phyloP scores from a whole-genome alignment of 129 eudicot genomes.

The Chrysanthemum seticuspe region DNA sequence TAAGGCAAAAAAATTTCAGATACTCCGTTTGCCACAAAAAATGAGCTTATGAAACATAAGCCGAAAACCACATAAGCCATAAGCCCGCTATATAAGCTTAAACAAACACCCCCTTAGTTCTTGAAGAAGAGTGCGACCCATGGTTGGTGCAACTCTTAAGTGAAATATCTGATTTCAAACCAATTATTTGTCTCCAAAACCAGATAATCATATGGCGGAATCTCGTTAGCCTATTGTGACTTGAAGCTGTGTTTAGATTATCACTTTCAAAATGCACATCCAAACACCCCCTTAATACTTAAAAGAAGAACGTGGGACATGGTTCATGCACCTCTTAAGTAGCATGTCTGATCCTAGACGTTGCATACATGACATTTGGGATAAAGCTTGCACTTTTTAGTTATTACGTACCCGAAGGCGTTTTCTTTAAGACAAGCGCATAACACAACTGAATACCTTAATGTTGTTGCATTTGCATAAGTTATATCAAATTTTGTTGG shows the following conservation, averaged over 20 bases:
- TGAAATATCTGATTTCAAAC: background rate
- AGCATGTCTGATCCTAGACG: background rate
- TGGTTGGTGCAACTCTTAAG: too few relatives aligned
- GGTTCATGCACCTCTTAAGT: constrained; percentile 1
- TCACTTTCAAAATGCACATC: background rate
- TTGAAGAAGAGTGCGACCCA: too few relatives aligned
- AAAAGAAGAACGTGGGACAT: constrained; percentile 8
- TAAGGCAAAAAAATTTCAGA: too few relatives aligned
- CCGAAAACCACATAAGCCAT: too few relatives aligned
- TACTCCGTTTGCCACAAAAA: too few relatives aligned
- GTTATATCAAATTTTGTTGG: too few relatives aligned
- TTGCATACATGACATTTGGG: background rate
- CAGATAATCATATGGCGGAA: too few relatives aligned
- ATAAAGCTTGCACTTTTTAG: constrained; percentile 6
- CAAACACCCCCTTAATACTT: background rate
- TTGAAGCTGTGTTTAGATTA: background rate
- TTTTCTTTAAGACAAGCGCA: background rate
- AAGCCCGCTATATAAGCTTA: too few relatives aligned
- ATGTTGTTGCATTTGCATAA: too few relatives aligned
- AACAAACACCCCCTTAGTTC: too few relatives aligned
- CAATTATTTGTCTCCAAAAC: too few relatives aligned
- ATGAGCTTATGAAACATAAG: too few relatives aligned
- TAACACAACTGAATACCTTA: background rate
- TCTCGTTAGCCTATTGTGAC: background rate
- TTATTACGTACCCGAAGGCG: background rate